Conservation (phyloP, 805 yeast species). For the Metschnikowia chrysomelidarum region DNA sequence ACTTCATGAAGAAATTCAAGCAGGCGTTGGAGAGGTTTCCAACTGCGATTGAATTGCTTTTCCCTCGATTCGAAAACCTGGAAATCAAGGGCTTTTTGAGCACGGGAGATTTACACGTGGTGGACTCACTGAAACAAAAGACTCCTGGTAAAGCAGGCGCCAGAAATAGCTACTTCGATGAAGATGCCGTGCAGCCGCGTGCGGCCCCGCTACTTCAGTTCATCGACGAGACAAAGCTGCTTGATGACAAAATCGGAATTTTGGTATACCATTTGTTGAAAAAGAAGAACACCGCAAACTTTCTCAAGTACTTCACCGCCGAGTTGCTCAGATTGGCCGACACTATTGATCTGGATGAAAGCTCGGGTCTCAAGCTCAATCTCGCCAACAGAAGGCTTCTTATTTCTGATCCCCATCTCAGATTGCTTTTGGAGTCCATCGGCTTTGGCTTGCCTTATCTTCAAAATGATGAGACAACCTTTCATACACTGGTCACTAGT, state of each 20-base stretch:
- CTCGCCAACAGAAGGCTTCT: slow-evolving; percentile 27
- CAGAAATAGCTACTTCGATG: slow-evolving; percentile 16
- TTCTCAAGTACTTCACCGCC: slow-evolving; percentile 44
- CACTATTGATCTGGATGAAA: background rate
- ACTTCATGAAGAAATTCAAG: slow-evolving; percentile 62
- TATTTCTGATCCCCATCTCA: slow-evolving; percentile 46
- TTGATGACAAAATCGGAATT: slow-evolving; percentile 50
- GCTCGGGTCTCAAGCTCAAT: slow-evolving; percentile 12
- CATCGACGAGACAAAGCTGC: slow-evolving; percentile 25
- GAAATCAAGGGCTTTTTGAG: slow-evolving; percentile 50
- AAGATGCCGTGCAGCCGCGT: slow-evolving; percentile 23
- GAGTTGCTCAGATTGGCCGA: slow-evolving; percentile 34
- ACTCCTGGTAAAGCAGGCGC: slow-evolving; percentile 2
- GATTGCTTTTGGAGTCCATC: slow-evolving; percentile 45
- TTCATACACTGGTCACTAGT: slow-evolving; percentile 32
- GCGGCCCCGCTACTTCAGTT: slow-evolving; percentile 38
- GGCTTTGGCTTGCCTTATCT: slow-evolving; percentile 47
- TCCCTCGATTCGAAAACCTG: slow-evolving; percentile 53
- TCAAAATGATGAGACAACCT: slow-evolving; percentile 37
- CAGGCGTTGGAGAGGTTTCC: slow-evolving; percentile 48
- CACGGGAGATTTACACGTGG: slow-evolving; percentile 51
- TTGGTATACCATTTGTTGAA: slow-evolving; percentile 46
- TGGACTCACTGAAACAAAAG: slow-evolving; percentile 8
- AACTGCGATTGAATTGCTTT: slow-evolving; percentile 63
- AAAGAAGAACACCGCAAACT: slow-evolving; percentile 32